Evolutionary conservation across 2,329 filamentous ascomycete species (phyloP).

Genomic region (Sarocladium oryzae): DNA sequence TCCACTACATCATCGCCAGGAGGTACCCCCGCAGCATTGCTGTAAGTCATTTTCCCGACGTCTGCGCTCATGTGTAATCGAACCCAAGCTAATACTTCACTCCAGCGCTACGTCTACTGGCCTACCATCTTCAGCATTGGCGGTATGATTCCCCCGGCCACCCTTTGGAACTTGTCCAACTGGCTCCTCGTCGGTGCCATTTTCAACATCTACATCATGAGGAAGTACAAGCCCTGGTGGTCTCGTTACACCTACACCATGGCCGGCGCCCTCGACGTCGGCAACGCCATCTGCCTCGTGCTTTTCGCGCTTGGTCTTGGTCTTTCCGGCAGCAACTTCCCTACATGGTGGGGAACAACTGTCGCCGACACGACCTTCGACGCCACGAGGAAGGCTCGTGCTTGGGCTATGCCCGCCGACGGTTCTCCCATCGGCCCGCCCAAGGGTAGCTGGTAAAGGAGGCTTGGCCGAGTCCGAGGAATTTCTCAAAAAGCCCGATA

Average conservation of each 20-base stretch:
- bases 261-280: constrained; percentile 51
- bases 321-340: constrained; percentile 36
- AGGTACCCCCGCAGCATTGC: constrained; percentile 30
- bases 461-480: too few species aligned
- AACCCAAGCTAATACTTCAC: constrained; percentile 12
- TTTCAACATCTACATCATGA: constrained; percentile 38
- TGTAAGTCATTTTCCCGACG: not conserved
- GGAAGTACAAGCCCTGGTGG: constrained; percentile 8
- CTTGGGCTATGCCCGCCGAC: not conserved
- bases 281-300: constrained; percentile 50
- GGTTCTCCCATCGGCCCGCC: not conserved
- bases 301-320: constrained; percentile 41
- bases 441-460: not conserved
- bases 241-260: constrained; percentile 49
- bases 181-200: constrained; percentile 48
- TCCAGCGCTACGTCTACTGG: constrained; percentile 43
- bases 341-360: constrained; percentile 42
- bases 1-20: constrained; percentile 38
- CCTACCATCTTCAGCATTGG: constrained; percentile 47
- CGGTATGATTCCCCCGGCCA: constrained; percentile 46
- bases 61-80: too few species aligned
- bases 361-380: constrained; percentile 19
- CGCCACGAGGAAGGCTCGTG: constrained; percentile 16
- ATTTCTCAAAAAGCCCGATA: too few species aligned
- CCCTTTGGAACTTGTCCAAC: constrained; percentile 46